These are phyloP conservation scores for Plantago elongata DNA, from an alignment of 257 asterid genomes.

Conservation along the genomic window DNA sequence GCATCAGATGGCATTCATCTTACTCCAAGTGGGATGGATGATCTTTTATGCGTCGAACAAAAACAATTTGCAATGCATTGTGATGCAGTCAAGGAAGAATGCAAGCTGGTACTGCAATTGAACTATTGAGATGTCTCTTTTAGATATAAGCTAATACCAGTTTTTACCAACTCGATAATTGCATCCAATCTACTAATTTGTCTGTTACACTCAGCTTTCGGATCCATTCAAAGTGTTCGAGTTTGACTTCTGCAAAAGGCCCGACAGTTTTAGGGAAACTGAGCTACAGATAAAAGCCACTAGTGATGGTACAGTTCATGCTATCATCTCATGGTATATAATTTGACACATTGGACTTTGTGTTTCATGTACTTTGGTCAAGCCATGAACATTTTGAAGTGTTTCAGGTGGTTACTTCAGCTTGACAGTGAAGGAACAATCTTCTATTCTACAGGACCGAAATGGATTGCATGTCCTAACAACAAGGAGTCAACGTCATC, in stretches of 20 bases:
- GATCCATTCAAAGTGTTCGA: slow-evolving; percentile 91
- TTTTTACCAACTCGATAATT: slow-evolving; percentile 6
- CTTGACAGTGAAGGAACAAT: slow-evolving; percentile 77
- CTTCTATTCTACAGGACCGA: slow-evolving; percentile 82
- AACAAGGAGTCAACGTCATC: slow-evolving; percentile 31
- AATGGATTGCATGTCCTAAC: slow-evolving; percentile 43
- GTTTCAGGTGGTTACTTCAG: slow-evolving; percentile 95
- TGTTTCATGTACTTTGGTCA: slow-evolving; percentile 17
- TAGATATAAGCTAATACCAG: not conserved
- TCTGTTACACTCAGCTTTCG: slow-evolving; percentile 58
- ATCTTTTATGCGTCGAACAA: slow-evolving; percentile 42
- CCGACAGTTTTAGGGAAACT: slow-evolving; percentile 62
- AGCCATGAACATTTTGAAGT: slow-evolving; percentile 13
- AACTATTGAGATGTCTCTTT: not conserved
- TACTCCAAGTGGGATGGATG: slow-evolving; percentile 53
- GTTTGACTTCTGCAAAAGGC: slow-evolving; percentile 94
- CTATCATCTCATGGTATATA: slow-evolving; percentile 85
- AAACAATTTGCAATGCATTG: slow-evolving; percentile 87
- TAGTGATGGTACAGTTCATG: slow-evolving; percentile 77
- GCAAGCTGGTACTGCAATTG: slow-evolving; percentile 51
- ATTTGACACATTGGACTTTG: slow-evolving; percentile 24
- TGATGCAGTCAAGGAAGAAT: slow-evolving; percentile 64
- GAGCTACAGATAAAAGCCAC: slow-evolving; percentile 60
- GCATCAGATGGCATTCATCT: slow-evolving; percentile 63
- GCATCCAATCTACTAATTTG: slow-evolving; percentile 22